Conservation (phyloP, 2,329 filamentous ascomycete genomes). For the Scedosporium dehoogii region DNA sequence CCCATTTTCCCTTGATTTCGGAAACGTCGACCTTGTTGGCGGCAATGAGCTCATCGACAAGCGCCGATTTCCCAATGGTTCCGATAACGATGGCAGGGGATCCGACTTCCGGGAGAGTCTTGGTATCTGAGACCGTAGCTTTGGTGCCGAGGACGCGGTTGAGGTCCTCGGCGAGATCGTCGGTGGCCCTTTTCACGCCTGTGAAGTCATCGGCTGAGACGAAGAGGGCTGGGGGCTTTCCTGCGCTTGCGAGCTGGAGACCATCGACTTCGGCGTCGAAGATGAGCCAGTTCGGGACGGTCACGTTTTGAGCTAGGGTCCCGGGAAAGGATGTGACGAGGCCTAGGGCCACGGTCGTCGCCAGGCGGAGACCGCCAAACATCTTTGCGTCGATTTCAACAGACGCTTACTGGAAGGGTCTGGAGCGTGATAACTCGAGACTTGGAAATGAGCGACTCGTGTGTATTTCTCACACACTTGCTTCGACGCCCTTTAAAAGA, state of each 20-base stretch:
- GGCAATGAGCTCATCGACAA: conserved; percentile 49
- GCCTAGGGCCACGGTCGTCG: background rate
- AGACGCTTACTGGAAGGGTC: background rate
- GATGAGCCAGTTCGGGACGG: conserved; percentile 36
- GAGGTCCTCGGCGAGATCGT: conserved; percentile 59
- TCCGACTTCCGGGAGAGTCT: conserved; percentile 25
- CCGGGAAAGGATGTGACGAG: conserved; percentile 8
- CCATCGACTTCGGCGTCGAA: conserved; percentile 19
- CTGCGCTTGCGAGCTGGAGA: conserved; percentile 26
- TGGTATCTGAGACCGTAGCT: conserved; percentile 45
- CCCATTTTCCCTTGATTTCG: conserved; percentile 43
- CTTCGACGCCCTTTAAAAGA: background rate
- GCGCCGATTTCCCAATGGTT: conserved; percentile 49
- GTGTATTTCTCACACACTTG: background rate
- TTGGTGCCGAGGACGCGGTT: conserved; percentile 61
- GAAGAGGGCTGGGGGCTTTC: conserved; percentile 33
- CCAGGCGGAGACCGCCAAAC: background rate
- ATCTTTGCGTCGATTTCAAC: background rate
- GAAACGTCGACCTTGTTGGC: conserved; percentile 29
- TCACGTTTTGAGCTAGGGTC: conserved; percentile 15
- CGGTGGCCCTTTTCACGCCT: conserved; percentile 57
- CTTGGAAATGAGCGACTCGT: background rate
- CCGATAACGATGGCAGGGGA: conserved; percentile 56
- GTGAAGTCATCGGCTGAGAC: conserved; percentile 52
- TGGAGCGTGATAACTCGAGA: background rate